A percentile compares a stretch with the other conserved stretches of the same genome.
Evolutionary conservation across 2,329 filamentous ascomycete genomes (phyloP).

Genomic region (Fusarium sp.): DNA sequence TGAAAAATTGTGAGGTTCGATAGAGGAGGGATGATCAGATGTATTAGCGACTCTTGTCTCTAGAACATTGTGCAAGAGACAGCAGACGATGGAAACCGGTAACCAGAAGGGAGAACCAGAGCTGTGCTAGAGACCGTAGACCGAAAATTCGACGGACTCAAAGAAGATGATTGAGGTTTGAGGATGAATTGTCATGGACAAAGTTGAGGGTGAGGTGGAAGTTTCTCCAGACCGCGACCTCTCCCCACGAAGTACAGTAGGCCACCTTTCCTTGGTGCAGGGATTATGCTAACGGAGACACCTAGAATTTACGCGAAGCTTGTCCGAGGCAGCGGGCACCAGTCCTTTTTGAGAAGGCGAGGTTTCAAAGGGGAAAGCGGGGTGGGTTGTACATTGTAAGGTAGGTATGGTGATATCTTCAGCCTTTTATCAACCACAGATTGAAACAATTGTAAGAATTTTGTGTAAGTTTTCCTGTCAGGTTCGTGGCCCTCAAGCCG

Average conservation of each 20-base stretch:
- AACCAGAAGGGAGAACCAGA: slow-evolving; percentile 55
- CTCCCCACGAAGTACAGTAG: slow-evolving; percentile 44
- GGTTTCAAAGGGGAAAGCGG: slow-evolving; percentile 32
- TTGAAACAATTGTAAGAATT: background rate
- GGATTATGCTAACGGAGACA: slow-evolving; percentile 36
- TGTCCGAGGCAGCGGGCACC: slow-evolving; percentile 34
- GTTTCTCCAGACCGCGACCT: slow-evolving; percentile 47
- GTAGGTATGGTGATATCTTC: slow-evolving; percentile 8
- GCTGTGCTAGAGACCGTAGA: slow-evolving; percentile 48
- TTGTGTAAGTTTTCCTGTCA: background rate
- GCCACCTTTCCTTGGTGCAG: slow-evolving; percentile 38
- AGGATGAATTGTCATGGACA: slow-evolving; percentile 40
- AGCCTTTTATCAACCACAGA: background rate
- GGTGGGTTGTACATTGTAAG: slow-evolving; percentile 23
- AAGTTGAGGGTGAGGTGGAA: slow-evolving; percentile 55
- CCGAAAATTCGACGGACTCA: slow-evolving; percentile 36
- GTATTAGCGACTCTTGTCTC: slow-evolving; percentile 44
- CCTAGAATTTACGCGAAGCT: slow-evolving; percentile 46
- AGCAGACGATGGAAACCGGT: slow-evolving; percentile 49
- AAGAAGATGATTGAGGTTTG: slow-evolving; percentile 40
- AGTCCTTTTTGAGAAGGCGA: slow-evolving; percentile 12
- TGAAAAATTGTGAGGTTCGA: slow-evolving; percentile 27
- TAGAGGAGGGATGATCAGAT: slow-evolving; percentile 40
- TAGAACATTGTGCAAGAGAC: slow-evolving; percentile 54
- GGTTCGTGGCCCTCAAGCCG: background rate